These are phyloP conservation scores for Avicennia marina DNA, from an alignment of 257 asterid species.

Conservation along the genomic window DNA sequence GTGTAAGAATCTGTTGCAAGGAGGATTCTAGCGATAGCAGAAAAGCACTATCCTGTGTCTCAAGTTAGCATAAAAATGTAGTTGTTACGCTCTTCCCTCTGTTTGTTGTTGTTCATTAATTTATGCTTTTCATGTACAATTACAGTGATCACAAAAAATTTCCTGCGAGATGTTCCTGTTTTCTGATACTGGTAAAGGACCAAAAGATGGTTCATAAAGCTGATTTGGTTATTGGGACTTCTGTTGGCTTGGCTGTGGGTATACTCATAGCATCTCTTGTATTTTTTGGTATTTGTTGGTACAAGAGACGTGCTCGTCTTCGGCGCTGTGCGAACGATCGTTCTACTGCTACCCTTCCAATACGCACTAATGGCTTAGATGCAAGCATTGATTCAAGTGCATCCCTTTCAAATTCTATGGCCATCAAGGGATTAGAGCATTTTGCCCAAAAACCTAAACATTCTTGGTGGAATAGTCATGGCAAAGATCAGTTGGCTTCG, in stretches of 20 bases:
- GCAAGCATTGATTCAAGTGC: conserved; percentile 67
- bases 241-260: conserved; percentile 77
- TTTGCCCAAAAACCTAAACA: conserved; percentile 37
- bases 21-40: neutral
- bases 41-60: neutral
- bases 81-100: neutral
- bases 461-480: conserved; percentile 68
- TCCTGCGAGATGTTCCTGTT: conserved; percentile 54
- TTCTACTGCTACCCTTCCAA: conserved; percentile 62
- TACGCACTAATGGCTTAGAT: conserved; percentile 68
- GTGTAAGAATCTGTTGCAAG: neutral
- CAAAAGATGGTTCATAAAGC: conserved; percentile 63
- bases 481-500: conserved; percentile 54
- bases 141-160: conserved; percentile 26
- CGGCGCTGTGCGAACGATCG: conserved; percentile 43
- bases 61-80: neutral
- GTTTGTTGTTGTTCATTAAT: neutral
- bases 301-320: conserved; percentile 45
- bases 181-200: conserved; percentile 31
- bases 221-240: conserved; percentile 75
- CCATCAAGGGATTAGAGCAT: conserved; percentile 27
- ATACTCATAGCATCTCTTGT: conserved; percentile 60
- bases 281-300: conserved; percentile 65
- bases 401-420: conserved; percentile 47
- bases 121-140: conserved; percentile 4